Evolutionary conservation across 2,329 filamentous ascomycete species (phyloP), one percentile per base, ranked within the genome.

Genomic region (Pestalotiopsis sp.): DNA sequence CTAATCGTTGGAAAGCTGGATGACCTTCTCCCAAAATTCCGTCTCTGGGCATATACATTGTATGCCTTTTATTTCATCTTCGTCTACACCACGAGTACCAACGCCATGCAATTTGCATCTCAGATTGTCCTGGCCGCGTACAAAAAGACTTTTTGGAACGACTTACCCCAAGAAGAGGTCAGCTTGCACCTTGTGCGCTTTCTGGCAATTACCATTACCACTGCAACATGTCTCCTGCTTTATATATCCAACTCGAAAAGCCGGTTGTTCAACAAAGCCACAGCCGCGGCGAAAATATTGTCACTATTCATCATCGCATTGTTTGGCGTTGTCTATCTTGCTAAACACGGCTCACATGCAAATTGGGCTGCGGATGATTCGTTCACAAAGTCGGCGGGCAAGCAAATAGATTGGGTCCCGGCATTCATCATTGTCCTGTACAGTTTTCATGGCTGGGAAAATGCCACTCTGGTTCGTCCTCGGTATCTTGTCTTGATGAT

Each of bases 391-490:
- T 5, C 45, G 13, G 4, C 4, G 14, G 45, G 14, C 1, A 3
- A 27, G n/a, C 6, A 59, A 11, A 7, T 59, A 1, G 13, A 59
- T 4, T 59, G 56, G 56, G 56, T 27, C 2, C 56, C 56, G 6
- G 56, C 56, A 3, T 59, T 59, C 56, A 59, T 59, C 27, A 17
- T 59, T 11, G 9, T 59, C 14, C 25, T 59, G 6, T 59, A 59
- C 20, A 59, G 56, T 59, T 59, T 59, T 27, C 56, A 59, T 59
- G 56, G 56, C 56, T 59, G 56, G 56, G 56, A 59, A 20, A 59
- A 59, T 12, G 56, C 56, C 4, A 59, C 56, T 59, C 27, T 59
- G 17, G 56, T 59, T 31, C 20, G 56, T 59, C 11, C 20, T 27
- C 56, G 13, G 13, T 27, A 27, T 14, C 7, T 12, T 1, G 13